These are phyloP conservation scores for Astrothelium macrocarpum DNA, from an alignment of 495 filamentous ascomycete genomes.

Conservation along the genomic window DNA sequence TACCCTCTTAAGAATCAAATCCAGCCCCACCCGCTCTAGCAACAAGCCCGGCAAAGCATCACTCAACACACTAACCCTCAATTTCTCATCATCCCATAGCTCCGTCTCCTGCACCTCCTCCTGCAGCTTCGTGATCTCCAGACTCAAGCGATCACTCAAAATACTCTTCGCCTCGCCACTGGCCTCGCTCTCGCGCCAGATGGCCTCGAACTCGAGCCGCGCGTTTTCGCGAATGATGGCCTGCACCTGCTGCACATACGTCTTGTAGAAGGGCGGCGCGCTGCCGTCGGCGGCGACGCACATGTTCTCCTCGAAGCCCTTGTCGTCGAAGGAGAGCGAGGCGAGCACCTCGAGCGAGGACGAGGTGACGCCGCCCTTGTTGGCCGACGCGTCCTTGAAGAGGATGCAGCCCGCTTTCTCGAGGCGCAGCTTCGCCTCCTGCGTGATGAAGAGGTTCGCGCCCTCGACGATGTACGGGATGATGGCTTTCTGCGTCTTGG, in stretches of 20 bases:
- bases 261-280: constrained; percentile 79
- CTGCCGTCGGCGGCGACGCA: constrained; percentile 70
- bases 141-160: constrained; percentile 75
- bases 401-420: constrained; percentile 88
- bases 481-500: constrained; percentile 61
- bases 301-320: constrained; percentile 84
- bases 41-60: constrained; percentile 82
- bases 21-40: constrained; percentile 79
- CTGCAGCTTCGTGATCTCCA: constrained; percentile 88
- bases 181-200: constrained; percentile 86
- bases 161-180: constrained; percentile 70
- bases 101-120: constrained; percentile 90
- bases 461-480: constrained; percentile 96
- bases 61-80: constrained; percentile 66
- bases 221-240: constrained; percentile 82
- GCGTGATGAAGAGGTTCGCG: constrained; percentile 96
- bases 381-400: constrained; percentile 96
- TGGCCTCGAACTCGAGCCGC: constrained; percentile 87
- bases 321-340: constrained; percentile 84
- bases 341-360: constrained; percentile 94
- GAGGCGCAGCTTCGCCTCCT: constrained; percentile 90
- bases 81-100: constrained; percentile 74
- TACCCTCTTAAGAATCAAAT: constrained; percentile 72
- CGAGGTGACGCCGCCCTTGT: constrained; percentile 98
- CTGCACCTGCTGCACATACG: constrained; percentile 88